A percentile compares a stretch with the other conserved stretches of the same genome.
phyloP scores from a whole-genome alignment of 2,329 filamentous ascomycete genomes.

The Teratosphaeria gauchensis region DNA sequence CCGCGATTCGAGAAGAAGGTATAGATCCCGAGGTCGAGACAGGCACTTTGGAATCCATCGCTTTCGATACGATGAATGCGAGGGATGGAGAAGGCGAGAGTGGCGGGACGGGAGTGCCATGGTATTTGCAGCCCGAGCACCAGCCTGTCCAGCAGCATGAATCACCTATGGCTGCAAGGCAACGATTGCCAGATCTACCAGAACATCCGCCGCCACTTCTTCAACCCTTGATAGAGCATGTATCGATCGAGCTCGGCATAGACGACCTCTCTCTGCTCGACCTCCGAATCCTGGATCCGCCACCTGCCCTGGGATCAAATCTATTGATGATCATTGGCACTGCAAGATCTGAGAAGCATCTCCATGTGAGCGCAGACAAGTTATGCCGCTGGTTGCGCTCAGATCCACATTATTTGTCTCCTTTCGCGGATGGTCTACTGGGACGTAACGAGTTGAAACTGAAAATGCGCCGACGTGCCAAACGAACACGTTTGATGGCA shows the following conservation, averaged over 20 bases:
- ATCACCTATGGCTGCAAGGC: slow-evolving; percentile 40
- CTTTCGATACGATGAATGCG: neutral
- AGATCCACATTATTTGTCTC: slow-evolving; percentile 55
- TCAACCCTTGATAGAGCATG: slow-evolving; percentile 61
- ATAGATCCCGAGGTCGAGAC: slow-evolving; percentile 1
- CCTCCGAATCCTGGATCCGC: slow-evolving; percentile 72
- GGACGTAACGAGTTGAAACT: slow-evolving; percentile 86
- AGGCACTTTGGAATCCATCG: neutral
- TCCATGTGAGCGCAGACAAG: slow-evolving; percentile 85
- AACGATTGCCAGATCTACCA: slow-evolving; percentile 56
- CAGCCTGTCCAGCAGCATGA: slow-evolving; percentile 27
- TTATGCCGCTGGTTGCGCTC: slow-evolving; percentile 76
- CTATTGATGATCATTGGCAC: slow-evolving; percentile 90
- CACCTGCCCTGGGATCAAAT: slow-evolving; percentile 76
- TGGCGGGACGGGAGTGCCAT: slow-evolving; percentile 43
- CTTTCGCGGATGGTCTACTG: slow-evolving; percentile 77
- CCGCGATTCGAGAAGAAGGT: neutral
- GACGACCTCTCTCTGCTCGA: slow-evolving; percentile 75
- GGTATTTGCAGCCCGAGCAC: slow-evolving; percentile 72
- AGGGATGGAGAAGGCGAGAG: neutral
- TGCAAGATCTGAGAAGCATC: slow-evolving; percentile 81
- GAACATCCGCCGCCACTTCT: slow-evolving; percentile 62
- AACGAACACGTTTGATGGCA: slow-evolving; percentile 71
- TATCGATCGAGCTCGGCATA: slow-evolving; percentile 76
- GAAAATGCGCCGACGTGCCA: slow-evolving; percentile 69